Evolutionary conservation across 306 rosid species (phyloP).

Genomic region (Biancaea sappan): DNA sequence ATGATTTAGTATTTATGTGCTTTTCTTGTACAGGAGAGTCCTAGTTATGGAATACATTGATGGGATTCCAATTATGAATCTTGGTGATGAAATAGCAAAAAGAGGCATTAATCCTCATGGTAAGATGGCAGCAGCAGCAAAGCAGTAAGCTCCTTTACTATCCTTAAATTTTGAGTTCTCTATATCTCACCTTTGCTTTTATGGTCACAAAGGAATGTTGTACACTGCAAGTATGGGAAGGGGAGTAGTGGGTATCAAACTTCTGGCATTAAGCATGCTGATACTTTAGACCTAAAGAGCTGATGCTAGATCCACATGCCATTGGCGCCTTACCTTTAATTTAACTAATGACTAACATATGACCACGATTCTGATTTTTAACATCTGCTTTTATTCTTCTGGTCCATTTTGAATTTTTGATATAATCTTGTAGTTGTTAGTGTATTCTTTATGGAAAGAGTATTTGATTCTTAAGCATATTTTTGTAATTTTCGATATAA

Average conservation of each 20-base stretch:
- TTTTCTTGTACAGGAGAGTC: constrained; percentile 65
- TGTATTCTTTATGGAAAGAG: not conserved
- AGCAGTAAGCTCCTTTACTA: constrained; percentile 70
- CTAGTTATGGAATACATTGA: constrained; percentile 91
- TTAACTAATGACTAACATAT: constrained; percentile 2
- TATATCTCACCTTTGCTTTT: not conserved
- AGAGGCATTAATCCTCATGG: constrained; percentile 84
- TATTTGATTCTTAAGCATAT: too few species aligned
- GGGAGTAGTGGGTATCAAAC: not conserved
- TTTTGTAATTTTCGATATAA: too few species aligned
- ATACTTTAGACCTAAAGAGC: not conserved
- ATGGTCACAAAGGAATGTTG: not conserved
- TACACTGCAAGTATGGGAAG: not conserved
- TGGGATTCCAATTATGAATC: constrained; percentile 88
- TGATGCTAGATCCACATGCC: not conserved
- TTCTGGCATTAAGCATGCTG: not conserved
- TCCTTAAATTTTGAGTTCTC: constrained; percentile 23
- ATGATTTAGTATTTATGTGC: constrained; percentile 33
- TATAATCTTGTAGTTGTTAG: constrained; percentile 6
- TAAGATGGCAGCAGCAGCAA: constrained; percentile 76
- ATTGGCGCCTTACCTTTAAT: not conserved
- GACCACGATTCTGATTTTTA: constrained; percentile 7
- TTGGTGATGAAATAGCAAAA: constrained; percentile 91
- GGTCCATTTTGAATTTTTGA: constrained; percentile 19
- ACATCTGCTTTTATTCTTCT: not conserved